Evolutionary conservation across 1,284 basidiomycete genomes (phyloP), one percentile per base, ranked within the genome.

Genomic region (Stygiomarasmius scandens): DNA sequence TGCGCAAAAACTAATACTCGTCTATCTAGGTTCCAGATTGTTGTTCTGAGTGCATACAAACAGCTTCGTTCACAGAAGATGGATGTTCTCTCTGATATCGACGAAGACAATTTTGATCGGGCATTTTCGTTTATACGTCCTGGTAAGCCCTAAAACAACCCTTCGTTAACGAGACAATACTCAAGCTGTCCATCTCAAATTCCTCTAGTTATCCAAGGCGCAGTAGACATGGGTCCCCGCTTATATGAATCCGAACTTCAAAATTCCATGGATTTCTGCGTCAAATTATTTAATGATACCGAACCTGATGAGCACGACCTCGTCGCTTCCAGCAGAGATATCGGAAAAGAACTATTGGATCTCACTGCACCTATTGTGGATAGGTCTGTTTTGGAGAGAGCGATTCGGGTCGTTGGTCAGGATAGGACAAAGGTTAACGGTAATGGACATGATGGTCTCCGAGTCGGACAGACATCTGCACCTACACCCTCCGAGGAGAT

Each of bases 11-110:
- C n/a, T n/a, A n/a, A n/a, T n/a, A n/a, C n/a, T n/a, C n/a, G n/a
- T n/a, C n/a, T n/a, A 20, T 48, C n/a, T 55, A 86, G 84, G 53
- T 87, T 87, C 70, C 71, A 85, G 53, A 71, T 87, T 47, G 82
- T 86, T 19, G 86, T 87, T 2, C 67, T 87, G 56, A 84, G 85
- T 52, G 83, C 83, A 54, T 87, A 87, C 67, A 78, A 84, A 64
- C 85, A 87, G 63, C 85, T 87, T 52, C 74, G 77, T 11, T 70
- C 78, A 10, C 85, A 86, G 61, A 69, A 69, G 14, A 58, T 71
- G 38, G 69, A 78, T 34, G 71, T 86, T n/a, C 72, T 87, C 25
- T 73, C 73, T 6, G 82, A 86, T 46, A 64, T 85, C 34, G 73
- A 80, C 25, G 82, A 85, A 63, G 77, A 79, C 49, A 83, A 81